These are phyloP conservation scores for Paracoccidioides brasiliensis DNA, from an alignment of 2,329 filamentous ascomycete genomes.

Conservation along the genomic window DNA sequence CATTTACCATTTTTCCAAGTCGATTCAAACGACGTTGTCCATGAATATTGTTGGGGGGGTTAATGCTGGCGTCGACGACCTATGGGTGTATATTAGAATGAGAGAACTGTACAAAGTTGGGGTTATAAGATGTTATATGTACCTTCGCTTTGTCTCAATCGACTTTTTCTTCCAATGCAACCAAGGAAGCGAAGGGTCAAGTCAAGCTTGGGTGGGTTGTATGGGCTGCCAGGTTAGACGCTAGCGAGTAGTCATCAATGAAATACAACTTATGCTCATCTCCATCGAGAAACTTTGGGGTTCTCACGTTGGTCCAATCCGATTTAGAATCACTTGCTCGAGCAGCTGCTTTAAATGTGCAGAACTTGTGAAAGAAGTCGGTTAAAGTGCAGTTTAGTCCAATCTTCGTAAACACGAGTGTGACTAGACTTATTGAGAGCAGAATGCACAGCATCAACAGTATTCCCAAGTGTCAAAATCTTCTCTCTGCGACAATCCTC, in stretches of 20 bases:
- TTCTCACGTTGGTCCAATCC: background rate
- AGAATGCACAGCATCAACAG: background rate
- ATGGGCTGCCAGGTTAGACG: background rate
- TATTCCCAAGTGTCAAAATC: constrained; percentile 2
- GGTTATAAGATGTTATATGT: background rate
- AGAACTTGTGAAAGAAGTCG: constrained; percentile 5
- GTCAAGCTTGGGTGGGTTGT: background rate
- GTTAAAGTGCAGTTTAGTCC: constrained; percentile 3
- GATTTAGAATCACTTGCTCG: background rate
- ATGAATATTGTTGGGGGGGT: background rate
- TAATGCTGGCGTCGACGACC: background rate
- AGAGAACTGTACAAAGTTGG: background rate
- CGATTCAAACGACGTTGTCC: background rate
- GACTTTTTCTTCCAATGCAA: background rate
- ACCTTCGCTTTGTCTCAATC: background rate
- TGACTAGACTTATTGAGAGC: background rate
- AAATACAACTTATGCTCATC: background rate
- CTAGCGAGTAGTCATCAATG: background rate
- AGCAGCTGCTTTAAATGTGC: background rate
- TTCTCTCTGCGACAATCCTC: background rate
- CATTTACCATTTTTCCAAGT: background rate
- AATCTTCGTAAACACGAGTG: constrained; percentile 1
- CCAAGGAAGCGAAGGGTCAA: background rate
- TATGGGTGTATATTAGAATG: background rate
- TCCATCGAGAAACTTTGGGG: background rate